Evolutionary conservation across 2,329 filamentous ascomycete species (phyloP), one percentile per base, ranked within the genome.

Genomic region (Ophiostoma pallidulum): DNA sequence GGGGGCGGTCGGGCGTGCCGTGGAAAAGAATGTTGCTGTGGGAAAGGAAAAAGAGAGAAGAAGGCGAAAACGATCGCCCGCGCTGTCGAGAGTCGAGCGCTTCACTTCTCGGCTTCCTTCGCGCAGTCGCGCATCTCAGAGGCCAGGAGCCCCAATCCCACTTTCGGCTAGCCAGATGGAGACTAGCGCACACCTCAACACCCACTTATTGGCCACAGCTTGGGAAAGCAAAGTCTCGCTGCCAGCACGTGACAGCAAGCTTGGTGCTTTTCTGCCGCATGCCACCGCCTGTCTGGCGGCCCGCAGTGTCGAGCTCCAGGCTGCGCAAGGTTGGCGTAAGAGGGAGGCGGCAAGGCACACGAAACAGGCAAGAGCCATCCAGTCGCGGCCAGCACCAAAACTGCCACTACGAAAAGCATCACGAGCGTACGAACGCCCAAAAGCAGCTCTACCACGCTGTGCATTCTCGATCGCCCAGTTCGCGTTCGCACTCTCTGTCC

Each of bases 291-390:
- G 12, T 13, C 24, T 40, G 40, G 32, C 26, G 22, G 5, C 31
- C 9, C 35, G 22, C 42, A 22, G 32, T 38, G n/a, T 42, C 29
- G 24, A 54, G 54, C 54, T 56, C 54, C 56, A 62, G 59, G 59
- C 59, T 61, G 58, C 60, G 56, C 52, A 53, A 54, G 59, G 59
- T 56, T 61, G 58, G 58, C 59, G 56, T 61, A 59, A 62, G 37
- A 36, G 26, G 8, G 13, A 33, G 22, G 20, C 16, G 19, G 24
- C n/a, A 28, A 38, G 22, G n/a, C 31, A 41, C 28, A 32, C 43
- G n/a, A 48, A 40, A 47, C 50, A 35, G 41, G n/a, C 20, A 41
- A 19, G 19, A 40, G 38, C 32, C 24, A 44, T 14, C n/a, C n/a
- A n/a, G n/a, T n/a, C n/a, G n/a, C n/a, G n/a, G n/a, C 24, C 24